Percentiles rank a stretch among this genome's conserved stretches.
phyloP scores from a whole-genome alignment of 2,329 filamentous ascomycete species.

The Calycina marina region DNA sequence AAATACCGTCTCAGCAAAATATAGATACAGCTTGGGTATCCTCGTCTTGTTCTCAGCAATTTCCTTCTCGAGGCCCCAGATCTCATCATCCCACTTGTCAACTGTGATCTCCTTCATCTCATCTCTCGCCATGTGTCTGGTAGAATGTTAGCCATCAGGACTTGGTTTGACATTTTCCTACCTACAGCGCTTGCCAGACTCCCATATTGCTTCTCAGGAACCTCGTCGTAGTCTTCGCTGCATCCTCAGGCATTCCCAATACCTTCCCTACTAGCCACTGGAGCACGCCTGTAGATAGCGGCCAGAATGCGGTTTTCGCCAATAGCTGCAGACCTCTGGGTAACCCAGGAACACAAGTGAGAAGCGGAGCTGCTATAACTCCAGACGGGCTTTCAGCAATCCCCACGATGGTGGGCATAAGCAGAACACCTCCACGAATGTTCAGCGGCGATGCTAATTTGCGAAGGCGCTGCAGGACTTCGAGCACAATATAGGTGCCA shows the following conservation, averaged over 20 bases:
- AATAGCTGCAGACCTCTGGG: not conserved
- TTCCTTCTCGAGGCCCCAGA: slow-evolving; percentile 36
- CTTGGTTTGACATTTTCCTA: no score
- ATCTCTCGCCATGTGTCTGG: slow-evolving; percentile 36
- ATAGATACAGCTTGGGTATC: slow-evolving; percentile 40
- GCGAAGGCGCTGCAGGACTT: slow-evolving; percentile 37
- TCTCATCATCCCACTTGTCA: slow-evolving; percentile 42
- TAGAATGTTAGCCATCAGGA: no score
- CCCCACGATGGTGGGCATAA: slow-evolving; percentile 64
- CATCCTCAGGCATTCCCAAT: slow-evolving; percentile 33
- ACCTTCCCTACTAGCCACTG: slow-evolving; percentile 28
- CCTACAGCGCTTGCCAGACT: slow-evolving; percentile 39
- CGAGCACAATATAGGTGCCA: slow-evolving; percentile 56
- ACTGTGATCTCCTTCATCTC: slow-evolving; percentile 45
- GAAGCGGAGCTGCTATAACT: slow-evolving; percentile 33
- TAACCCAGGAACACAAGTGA: slow-evolving; percentile 24
- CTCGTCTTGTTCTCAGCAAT: slow-evolving; percentile 7
- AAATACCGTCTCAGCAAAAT: slow-evolving; percentile 37
- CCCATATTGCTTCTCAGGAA: slow-evolving; percentile 43
- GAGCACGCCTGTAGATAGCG: slow-evolving; percentile 28
- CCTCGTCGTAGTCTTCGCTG: slow-evolving; percentile 33
- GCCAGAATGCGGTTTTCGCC: slow-evolving; percentile 25
- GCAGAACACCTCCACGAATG: slow-evolving; percentile 38
- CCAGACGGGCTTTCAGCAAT: slow-evolving; percentile 50
- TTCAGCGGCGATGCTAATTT: slow-evolving; percentile 6